These are phyloP conservation scores for Yueomyces sinensis DNA, from an alignment of 805 yeast species.

Conservation along the genomic window DNA sequence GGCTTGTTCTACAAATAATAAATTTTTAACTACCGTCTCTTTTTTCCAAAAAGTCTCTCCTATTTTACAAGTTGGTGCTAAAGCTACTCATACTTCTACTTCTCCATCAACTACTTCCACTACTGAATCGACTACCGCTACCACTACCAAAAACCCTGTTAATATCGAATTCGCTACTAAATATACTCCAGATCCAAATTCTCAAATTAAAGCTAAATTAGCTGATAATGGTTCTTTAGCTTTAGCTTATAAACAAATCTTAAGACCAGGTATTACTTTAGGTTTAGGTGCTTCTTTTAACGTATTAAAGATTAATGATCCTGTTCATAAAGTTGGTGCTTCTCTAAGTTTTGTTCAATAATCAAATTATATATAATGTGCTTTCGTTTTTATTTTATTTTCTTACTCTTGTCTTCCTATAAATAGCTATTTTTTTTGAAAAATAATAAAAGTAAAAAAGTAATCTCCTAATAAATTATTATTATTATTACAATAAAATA, in stretches of 20 bases:
- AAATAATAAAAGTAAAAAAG: too few relatives aligned
- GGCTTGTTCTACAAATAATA: conserved; percentile 59
- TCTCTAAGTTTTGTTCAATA: conserved; percentile 41
- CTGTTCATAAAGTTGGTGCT: conserved; percentile 96
- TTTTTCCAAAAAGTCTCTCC: conserved; percentile 94
- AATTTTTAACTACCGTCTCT: conserved; percentile 84
- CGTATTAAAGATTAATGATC: conserved; percentile 88
- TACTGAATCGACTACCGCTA: conserved; percentile 92
- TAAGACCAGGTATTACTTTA: conserved; percentile 91
- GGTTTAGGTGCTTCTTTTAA: conserved; percentile 97
- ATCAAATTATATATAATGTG: too few relatives aligned
- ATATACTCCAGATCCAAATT: conserved; percentile 75
- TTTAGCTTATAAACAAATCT: conserved; percentile 83
- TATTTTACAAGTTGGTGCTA: conserved; percentile 91
- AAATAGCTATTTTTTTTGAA: too few relatives aligned
- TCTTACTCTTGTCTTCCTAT: too few relatives aligned
- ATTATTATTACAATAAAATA: too few relatives aligned
- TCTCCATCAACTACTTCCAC: conserved; percentile 74
- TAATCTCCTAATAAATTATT: too few relatives aligned
- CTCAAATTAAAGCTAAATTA: conserved; percentile 92
- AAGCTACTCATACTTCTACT: conserved; percentile 88
- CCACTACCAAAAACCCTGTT: conserved; percentile 58
- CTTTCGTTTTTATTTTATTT: too few relatives aligned
- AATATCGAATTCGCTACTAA: conserved; percentile 93
- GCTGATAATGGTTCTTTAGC: conserved; percentile 94